phyloP scores from a whole-genome alignment of 305 asterid genomes.

The Fraxinus angustifolia region DNA sequence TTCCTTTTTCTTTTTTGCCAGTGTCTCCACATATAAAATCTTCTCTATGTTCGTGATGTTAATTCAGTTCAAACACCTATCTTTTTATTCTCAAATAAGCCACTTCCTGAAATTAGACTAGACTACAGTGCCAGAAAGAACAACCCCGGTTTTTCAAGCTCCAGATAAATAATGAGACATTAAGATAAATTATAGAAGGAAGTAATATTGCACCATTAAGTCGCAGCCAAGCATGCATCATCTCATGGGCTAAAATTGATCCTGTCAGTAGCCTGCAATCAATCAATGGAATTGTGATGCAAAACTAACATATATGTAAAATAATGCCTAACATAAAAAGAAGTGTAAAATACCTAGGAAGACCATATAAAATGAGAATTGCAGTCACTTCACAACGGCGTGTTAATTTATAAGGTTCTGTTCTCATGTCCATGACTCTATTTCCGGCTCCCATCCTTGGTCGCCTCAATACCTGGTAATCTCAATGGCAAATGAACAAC shows the following conservation, averaged over 20 bases:
- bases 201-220: conserved; percentile 32
- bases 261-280: conserved; percentile 46
- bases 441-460: conserved; percentile 50
- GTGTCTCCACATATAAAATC: neutral
- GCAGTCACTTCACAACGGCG: conserved; percentile 59
- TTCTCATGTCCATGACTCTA: conserved; percentile 43
- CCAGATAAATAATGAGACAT: neutral
- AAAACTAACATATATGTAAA: neutral
- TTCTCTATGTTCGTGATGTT: neutral
- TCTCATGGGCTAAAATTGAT: conserved; percentile 56
- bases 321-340: neutral
- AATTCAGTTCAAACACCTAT: neutral
- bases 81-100: neutral
- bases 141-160: neutral
- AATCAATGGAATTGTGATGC: neutral
- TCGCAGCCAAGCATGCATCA: conserved; percentile 64
- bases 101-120: neutral
- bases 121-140: neutral
- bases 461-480: conserved; percentile 40
- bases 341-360: conserved; percentile 41
- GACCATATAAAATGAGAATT: conserved; percentile 53
- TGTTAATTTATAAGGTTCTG: conserved; percentile 47
- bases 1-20: neutral
- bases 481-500: conserved; percentile 10
- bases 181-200: neutral